A percentile compares a stretch with the other conserved stretches of the same genome.
Evolutionary conservation across 2,329 filamentous ascomycete species (phyloP).

Genomic region (Alternaria solani): DNA sequence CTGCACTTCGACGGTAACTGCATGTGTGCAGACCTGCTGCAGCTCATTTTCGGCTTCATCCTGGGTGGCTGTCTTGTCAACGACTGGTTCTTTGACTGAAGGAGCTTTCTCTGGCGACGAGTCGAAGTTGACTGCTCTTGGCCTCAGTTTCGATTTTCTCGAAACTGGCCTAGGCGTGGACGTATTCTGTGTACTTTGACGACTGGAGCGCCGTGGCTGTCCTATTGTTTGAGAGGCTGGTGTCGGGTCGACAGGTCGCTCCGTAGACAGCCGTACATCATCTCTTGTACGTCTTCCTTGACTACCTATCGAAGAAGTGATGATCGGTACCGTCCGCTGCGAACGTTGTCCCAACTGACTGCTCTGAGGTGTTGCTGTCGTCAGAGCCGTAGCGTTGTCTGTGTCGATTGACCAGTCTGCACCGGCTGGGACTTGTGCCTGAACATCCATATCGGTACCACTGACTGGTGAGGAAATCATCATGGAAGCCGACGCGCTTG

Average conservation of each 20-base stretch:
- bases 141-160: constrained; percentile 33
- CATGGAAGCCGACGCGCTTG: constrained; percentile 38
- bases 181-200: neutral
- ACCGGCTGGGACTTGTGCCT: neutral
- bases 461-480: constrained; percentile 27
- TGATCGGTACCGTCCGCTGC: constrained; percentile 12
- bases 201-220: constrained; percentile 1
- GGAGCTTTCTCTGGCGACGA: constrained; percentile 29
- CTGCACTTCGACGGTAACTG: neutral
- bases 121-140: constrained; percentile 35
- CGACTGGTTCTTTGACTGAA: neutral
- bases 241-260: constrained; percentile 15
- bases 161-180: constrained; percentile 31
- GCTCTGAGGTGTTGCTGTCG: neutral
- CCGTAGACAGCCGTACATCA: constrained; percentile 26
- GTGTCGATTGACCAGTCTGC: neutral
- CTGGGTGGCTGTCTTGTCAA: neutral
- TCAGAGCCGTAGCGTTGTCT: neutral
- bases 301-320: constrained; percentile 9
- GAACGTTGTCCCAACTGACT: constrained; percentile 7
- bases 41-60: neutral
- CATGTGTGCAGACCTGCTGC: neutral
- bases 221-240: neutral
- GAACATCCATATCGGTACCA: neutral
- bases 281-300: constrained; percentile 4